Percentiles rank a stretch among this genome's conserved stretches.
phyloP scores from a whole-genome alignment of 2,329 filamentous ascomycete species.

The Diaporthe sp. region DNA sequence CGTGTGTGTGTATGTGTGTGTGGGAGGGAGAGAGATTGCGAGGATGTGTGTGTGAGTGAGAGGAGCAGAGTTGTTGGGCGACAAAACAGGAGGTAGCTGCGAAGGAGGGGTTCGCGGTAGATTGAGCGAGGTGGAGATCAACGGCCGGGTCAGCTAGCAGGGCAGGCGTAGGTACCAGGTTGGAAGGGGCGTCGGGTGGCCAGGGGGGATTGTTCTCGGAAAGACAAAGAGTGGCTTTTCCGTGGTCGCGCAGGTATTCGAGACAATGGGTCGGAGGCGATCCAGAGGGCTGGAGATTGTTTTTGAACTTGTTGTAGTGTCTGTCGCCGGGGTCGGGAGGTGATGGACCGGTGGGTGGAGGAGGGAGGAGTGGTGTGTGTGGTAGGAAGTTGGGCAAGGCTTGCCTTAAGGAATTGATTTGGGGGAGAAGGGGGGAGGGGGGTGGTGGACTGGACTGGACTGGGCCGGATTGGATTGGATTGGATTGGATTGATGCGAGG shows the following conservation, averaged over 20 bases:
- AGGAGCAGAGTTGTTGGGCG: conserved; percentile 26
- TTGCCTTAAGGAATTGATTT: conserved; percentile 32
- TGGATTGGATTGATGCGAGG: conserved; percentile 29
- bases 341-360: conserved; percentile 20
- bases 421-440: conserved; percentile 20
- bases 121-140: conserved; percentile 28
- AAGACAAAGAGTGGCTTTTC: conserved; percentile 15
- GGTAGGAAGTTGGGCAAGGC: conserved; percentile 25
- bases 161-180: conserved; percentile 23
- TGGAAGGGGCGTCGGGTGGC: conserved; percentile 26
- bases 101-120: conserved; percentile 30
- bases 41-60: not conserved
- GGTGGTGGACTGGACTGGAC: not conserved
- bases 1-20: not conserved
- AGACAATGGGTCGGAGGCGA: conserved; percentile 27
- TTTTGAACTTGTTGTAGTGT: conserved; percentile 23
- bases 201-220: conserved; percentile 18
- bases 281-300: conserved; percentile 11
- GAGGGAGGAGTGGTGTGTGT: conserved; percentile 15
- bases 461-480: not conserved
- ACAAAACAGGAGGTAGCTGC: conserved; percentile 14
- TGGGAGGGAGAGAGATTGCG: not conserved
- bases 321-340: conserved; percentile 18
- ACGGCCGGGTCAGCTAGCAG: conserved; percentile 23
- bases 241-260: conserved; percentile 13